These are phyloP conservation scores for Penicillium hordei DNA, from an alignment of 2,329 filamentous ascomycete species.

Conservation along the genomic window DNA sequence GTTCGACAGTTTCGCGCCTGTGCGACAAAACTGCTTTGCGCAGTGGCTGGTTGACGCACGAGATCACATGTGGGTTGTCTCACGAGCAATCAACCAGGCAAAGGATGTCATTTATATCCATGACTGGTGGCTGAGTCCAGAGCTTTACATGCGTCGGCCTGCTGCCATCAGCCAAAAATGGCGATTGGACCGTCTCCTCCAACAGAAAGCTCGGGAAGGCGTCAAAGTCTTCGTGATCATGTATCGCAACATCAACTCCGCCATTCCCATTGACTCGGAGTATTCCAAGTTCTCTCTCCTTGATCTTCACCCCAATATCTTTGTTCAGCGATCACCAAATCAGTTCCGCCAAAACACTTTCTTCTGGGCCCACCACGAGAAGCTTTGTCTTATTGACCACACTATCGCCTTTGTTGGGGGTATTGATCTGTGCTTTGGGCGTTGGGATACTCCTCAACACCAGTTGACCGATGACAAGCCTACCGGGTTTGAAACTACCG, in stretches of 20 bases:
- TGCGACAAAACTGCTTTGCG: constrained; percentile 80
- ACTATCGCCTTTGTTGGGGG: constrained; percentile 94
- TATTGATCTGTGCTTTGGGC: constrained; percentile 92
- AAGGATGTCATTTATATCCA: constrained; percentile 98
- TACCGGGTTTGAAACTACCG: constrained; percentile 82
- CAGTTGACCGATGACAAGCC: constrained; percentile 87
- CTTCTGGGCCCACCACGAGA: constrained; percentile 99
- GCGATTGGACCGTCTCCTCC: constrained; percentile 89
- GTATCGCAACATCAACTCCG: constrained; percentile 95
- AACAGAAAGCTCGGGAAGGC: constrained; percentile 88
- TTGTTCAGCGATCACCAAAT: constrained; percentile 93
- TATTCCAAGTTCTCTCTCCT: constrained; percentile 96
- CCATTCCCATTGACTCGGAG: constrained; percentile 95
- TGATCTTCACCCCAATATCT: constrained; percentile 93
- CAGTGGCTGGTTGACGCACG: constrained; percentile 96
- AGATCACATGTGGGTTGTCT: constrained; percentile 99
- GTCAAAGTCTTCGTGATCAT: constrained; percentile 98
- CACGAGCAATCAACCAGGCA: constrained; percentile 92
- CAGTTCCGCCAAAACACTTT: constrained; percentile 99
- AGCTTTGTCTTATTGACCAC: constrained; percentile 95
- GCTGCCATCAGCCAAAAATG: constrained; percentile 97
- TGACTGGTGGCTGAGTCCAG: constrained; percentile 98
- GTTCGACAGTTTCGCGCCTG: constrained; percentile 90
- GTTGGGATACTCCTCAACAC: constrained; percentile 96
- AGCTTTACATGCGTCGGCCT: constrained; percentile 90